These are phyloP conservation scores for Acacia pycnantha DNA, from an alignment of 331 rosid species.

Conservation along the genomic window DNA sequence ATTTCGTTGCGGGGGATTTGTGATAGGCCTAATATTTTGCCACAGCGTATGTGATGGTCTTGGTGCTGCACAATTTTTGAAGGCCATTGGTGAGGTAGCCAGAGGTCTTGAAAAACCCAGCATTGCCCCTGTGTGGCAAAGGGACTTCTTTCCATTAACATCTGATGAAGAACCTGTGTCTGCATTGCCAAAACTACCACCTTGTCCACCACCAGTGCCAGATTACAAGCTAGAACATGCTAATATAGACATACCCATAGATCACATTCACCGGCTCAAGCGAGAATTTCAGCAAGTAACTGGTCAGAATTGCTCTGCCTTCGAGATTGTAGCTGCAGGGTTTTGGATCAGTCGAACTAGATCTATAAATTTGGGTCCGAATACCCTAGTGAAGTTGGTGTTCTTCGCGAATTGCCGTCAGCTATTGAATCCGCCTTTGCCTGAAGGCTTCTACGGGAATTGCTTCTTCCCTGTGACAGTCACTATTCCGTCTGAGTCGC, in stretches of 20 bases:
- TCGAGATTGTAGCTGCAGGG: conserved; percentile 62
- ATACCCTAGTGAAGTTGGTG: conserved; percentile 35
- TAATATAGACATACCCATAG: conserved; percentile 49
- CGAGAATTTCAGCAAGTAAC: conserved; percentile 42
- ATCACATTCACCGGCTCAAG: conserved; percentile 48
- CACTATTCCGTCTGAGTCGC: conserved; percentile 30
- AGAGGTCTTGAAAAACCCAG: conserved; percentile 45
- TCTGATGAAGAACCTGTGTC: neutral
- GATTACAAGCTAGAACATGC: conserved; percentile 44
- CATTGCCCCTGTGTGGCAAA: conserved; percentile 57
- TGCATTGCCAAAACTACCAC: conserved; percentile 7
- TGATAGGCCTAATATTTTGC: conserved; percentile 68
- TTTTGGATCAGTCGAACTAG: conserved; percentile 63
- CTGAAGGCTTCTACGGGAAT: conserved; percentile 78
- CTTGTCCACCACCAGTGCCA: conserved; percentile 30
- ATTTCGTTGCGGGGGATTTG: conserved; percentile 73
- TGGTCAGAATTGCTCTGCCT: conserved; percentile 56
- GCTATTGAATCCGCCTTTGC: conserved; percentile 59
- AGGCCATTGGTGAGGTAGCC: conserved; percentile 66
- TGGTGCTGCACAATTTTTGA: conserved; percentile 85
- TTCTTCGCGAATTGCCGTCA: conserved; percentile 82
- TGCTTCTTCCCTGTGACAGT: conserved; percentile 72
- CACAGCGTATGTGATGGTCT: conserved; percentile 81
- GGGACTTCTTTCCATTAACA: conserved; percentile 46
- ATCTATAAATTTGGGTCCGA: conserved; percentile 27